These are phyloP conservation scores for Termitomyces sp. DNA, from an alignment of 768 basidiomycete genomes.

Conservation along the genomic window DNA sequence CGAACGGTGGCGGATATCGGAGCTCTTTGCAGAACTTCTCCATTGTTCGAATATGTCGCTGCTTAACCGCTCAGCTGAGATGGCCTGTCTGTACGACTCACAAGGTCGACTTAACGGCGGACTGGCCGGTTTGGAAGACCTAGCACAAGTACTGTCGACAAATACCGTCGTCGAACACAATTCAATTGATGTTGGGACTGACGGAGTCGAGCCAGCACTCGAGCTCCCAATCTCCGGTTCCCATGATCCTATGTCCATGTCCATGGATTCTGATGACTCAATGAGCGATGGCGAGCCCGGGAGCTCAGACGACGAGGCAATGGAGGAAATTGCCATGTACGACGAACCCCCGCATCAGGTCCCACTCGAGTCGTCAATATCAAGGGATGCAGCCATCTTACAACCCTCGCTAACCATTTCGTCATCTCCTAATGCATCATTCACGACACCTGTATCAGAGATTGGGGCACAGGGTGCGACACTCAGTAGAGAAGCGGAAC, in stretches of 20 bases:
- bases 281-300: slow-evolving; percentile 71
- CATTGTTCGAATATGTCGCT: slow-evolving; percentile 99
- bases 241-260: slow-evolving; percentile 46
- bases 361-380: slow-evolving; percentile 26
- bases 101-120: slow-evolving; percentile 90
- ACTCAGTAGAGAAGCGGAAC: slow-evolving; percentile 21
- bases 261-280: slow-evolving; percentile 71
- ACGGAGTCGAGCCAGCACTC: slow-evolving; percentile 59
- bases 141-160: slow-evolving; percentile 79
- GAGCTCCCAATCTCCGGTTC: slow-evolving; percentile 65
- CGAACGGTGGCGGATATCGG: slow-evolving; percentile 94
- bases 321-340: slow-evolving; percentile 81
- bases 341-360: slow-evolving; percentile 45
- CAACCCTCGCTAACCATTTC: slow-evolving; percentile 28
- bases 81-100: slow-evolving; percentile 68
- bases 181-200: slow-evolving; percentile 52
- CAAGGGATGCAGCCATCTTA: slow-evolving; percentile 28
- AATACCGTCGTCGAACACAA: slow-evolving; percentile 52
- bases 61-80: slow-evolving; percentile 75
- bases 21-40: slow-evolving; percentile 92
- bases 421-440: slow-evolving; percentile 26
- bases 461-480: slow-evolving; percentile 22
- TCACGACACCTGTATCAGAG: slow-evolving; percentile 27
- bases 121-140: slow-evolving; percentile 74
- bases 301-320: slow-evolving; percentile 74